phyloP scores from a whole-genome alignment of 2,329 filamentous ascomycete genomes.

The Clonostachys rhizophaga region DNA sequence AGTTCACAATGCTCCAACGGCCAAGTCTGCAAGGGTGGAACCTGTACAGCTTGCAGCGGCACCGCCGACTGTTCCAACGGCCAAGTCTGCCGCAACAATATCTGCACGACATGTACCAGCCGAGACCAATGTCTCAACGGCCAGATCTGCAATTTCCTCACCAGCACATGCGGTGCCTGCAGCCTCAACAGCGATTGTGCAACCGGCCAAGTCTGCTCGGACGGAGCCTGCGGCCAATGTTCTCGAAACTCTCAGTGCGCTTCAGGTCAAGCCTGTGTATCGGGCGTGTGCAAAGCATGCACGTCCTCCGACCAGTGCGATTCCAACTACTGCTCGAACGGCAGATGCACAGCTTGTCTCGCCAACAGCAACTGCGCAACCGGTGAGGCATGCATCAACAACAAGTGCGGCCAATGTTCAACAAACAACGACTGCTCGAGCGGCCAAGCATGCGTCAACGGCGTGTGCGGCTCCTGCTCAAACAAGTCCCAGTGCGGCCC shows the following conservation, averaged over 20 bases:
- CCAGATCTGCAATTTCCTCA: not conserved
- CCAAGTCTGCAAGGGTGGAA: constrained; percentile 4
- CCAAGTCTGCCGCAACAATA: constrained; percentile 4
- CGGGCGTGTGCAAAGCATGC: not conserved
- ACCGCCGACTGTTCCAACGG: constrained; percentile 4
- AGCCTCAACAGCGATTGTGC: constrained; percentile 2
- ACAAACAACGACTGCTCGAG: constrained; percentile 2
- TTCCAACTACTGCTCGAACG: too few species aligned
- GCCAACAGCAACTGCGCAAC: not conserved
- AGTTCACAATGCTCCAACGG: constrained; percentile 3
- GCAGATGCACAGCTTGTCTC: not conserved
- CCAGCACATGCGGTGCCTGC: constrained; percentile 9
- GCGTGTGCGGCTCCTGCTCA: not conserved
- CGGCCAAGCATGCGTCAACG: constrained; percentile 4
- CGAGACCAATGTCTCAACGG: constrained; percentile 3
- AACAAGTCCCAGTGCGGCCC: not conserved
- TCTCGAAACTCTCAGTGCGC: not conserved
- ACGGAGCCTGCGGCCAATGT: constrained; percentile 1
- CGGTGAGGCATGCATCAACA: not conserved
- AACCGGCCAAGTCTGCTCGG: constrained; percentile 5
- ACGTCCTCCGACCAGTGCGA: too few species aligned
- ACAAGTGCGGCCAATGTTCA: not conserved
- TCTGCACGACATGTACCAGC: constrained; percentile 2
- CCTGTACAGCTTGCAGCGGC: constrained; percentile 2
- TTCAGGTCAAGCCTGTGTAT: not conserved